phyloP scores from a whole-genome alignment of 352 stramenopile species.

The Labyrinthula sp. region DNA sequence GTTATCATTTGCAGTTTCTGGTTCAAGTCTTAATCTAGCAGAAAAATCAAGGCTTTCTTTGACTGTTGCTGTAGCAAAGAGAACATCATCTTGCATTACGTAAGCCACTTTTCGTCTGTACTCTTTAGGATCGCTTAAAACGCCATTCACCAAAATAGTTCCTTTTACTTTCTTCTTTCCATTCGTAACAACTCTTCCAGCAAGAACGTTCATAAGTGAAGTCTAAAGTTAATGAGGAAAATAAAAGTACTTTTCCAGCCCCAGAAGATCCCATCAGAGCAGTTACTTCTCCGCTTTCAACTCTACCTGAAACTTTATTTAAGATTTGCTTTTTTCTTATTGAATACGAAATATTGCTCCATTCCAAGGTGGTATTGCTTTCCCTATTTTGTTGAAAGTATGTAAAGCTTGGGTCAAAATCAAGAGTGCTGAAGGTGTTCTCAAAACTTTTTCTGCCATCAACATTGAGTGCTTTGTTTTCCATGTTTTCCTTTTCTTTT shows the following conservation, averaged over 20 bases:
- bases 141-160: slow-evolving; percentile 33
- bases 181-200: slow-evolving; percentile 41
- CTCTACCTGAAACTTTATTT: slow-evolving; percentile 1
- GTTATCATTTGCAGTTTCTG: slow-evolving; percentile 1
- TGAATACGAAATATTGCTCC: too few species aligned
- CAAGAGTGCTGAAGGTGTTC: too few species aligned
- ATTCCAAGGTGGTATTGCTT: too few species aligned
- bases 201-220: slow-evolving; percentile 29
- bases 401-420: too few species aligned
- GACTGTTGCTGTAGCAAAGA: slow-evolving; percentile 21
- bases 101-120: slow-evolving; percentile 39
- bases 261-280: slow-evolving; percentile 24
- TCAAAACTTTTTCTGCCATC: too few species aligned
- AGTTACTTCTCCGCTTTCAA: slow-evolving; percentile 17
- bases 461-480: too few species aligned
- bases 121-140: slow-evolving; percentile 29
- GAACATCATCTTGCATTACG: slow-evolving; percentile 35
- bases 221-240: too few species aligned
- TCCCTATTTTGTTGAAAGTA: too few species aligned
- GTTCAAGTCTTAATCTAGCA: slow-evolving; percentile 19
- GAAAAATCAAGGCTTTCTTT: slow-evolving; percentile 17
- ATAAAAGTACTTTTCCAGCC: too few species aligned
- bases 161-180: slow-evolving; percentile 29
- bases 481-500: too few species aligned
- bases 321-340: slow-evolving; percentile 22